Conservation (phyloP, 305 asterid species). For the Rubia occidens region DNA sequence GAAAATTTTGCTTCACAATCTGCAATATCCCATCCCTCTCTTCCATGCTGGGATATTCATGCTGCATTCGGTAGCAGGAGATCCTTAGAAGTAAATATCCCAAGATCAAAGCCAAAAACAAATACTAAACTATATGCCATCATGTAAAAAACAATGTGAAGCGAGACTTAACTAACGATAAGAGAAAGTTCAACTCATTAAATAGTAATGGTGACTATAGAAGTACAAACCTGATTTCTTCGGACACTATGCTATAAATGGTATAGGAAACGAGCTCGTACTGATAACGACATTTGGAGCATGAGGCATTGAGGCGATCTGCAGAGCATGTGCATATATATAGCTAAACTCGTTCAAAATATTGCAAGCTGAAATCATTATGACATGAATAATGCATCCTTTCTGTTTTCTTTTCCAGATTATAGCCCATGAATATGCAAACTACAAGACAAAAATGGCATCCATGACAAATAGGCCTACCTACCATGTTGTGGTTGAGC, state of each 20-base stretch:
- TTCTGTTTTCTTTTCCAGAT: constrained; percentile 4
- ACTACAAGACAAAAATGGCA: not conserved
- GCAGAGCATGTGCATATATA: constrained; percentile 18
- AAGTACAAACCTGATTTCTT: constrained; percentile 65
- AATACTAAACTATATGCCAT: constrained; percentile 17
- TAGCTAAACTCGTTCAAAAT: constrained; percentile 6
- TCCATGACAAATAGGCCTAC: constrained; percentile 39
- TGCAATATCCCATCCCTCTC: constrained; percentile 62
- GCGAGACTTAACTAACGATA: not conserved
- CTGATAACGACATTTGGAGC: constrained; percentile 89
- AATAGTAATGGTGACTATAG: not conserved
- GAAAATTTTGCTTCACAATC: constrained; percentile 64
- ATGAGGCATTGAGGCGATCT: constrained; percentile 86
- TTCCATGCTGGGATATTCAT: constrained; percentile 97
- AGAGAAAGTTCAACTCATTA: not conserved
- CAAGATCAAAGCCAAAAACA: constrained; percentile 63
- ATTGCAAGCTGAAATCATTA: constrained; percentile 2
- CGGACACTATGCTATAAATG: constrained; percentile 64
- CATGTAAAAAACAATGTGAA: constrained; percentile 8
- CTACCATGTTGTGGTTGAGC: constrained; percentile 94
- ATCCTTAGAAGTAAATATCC: constrained; percentile 96
- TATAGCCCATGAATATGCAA: not conserved
- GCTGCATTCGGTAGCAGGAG: constrained; percentile 99
- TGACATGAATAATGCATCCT: not conserved
- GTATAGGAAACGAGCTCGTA: constrained; percentile 85